Base-by-base conservation (phyloP, 2,329 filamentous ascomycete species). In the Amylocarpus encephaloides region DNA sequence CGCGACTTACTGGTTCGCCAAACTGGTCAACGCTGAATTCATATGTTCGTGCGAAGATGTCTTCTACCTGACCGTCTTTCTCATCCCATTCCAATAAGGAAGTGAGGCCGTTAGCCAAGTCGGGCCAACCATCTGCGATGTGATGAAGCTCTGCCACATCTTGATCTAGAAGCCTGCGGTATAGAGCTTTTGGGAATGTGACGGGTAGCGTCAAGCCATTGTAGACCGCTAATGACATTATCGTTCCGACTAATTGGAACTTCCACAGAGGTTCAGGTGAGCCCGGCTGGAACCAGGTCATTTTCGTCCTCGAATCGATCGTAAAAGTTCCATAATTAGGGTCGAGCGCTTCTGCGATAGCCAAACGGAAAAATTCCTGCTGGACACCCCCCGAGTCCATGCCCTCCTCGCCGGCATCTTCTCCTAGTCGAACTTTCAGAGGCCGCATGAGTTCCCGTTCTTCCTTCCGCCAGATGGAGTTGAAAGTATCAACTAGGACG, bases 311-410 rank as follows among this genome's bases (percentile, higher is more conserved):
- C 1, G 79, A 69, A 59, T 97, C 90, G 30, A 88, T 78, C 0
- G 83, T 85, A 65, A 97, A 97, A 48, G 86, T 81, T 69, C 81
- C 90, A 62, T 86, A 88, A 39, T 83, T 77, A 4, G 88, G 85
- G 59, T 88, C 77, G 41, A 97, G 76, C 3, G 86, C 87, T 62
- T 95, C 85, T 1, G 81, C 80, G 59, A 96, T 83, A 15, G 88
- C 82, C 26, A 96, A 70, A 13, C 89, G 82, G 70, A 98, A 97
- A 66, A 95, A 97, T 57, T 98, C 93, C 65, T 95, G 91, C 61
- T 96, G 92, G 1, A 98, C 91, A 55, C 93, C 93, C 39, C 93
- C 93, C 43, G 92, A 89, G 66, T 98, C 93, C 32, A 94, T 81
- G 0, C 93, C 93, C 65, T 94, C 84, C 67, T 97, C 93, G 29